These are phyloP conservation scores for Suillus variegatus DNA, from an alignment of 768 basidiomycete genomes.

Conservation along the genomic window DNA sequence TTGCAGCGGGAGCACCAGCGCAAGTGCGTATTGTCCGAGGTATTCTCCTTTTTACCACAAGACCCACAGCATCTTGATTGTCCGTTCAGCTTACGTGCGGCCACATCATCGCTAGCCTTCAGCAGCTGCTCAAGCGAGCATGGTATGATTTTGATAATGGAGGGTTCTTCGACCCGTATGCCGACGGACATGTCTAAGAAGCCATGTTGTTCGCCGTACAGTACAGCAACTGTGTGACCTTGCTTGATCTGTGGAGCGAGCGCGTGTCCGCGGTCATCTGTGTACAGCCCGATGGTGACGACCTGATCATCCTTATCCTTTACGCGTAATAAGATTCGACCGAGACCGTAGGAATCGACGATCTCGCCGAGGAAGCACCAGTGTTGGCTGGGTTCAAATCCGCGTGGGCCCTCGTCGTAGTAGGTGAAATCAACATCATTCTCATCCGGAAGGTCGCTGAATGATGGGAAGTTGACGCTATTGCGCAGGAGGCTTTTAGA, in stretches of 20 bases:
- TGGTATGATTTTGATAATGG: conserved; percentile 4
- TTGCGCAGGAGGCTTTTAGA: conserved; percentile 1
- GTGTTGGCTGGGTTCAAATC: conserved; percentile 20
- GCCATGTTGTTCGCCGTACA: conserved; percentile 11
- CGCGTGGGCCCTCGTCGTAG: background rate
- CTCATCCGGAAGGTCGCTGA: conserved; percentile 26
- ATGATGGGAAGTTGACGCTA: conserved; percentile 27
- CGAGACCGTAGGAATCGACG: conserved; percentile 16
- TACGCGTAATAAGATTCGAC: conserved; percentile 26
- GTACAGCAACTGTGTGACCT: conserved; percentile 12
- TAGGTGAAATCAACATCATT: conserved; percentile 17
- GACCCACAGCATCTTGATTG: background rate
- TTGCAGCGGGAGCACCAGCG: conserved; percentile 2
- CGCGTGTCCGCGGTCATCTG: conserved; percentile 14
- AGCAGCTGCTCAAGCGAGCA: conserved; percentile 1
- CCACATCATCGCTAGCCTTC: background rate
- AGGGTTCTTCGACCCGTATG: conserved; percentile 8
- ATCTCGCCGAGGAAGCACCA: conserved; percentile 38
- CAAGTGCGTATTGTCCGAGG: background rate
- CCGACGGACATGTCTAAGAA: conserved; percentile 10
- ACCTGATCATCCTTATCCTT: conserved; percentile 25
- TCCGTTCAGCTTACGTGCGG: background rate
- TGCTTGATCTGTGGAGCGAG: conserved; percentile 1
- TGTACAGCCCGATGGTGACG: conserved; percentile 27
- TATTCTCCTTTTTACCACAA: background rate